Percentiles rank a stretch among this genome's conserved stretches.
phyloP scores from a whole-genome alignment of 257 asterid genomes.

The Cinchona pubescens region DNA sequence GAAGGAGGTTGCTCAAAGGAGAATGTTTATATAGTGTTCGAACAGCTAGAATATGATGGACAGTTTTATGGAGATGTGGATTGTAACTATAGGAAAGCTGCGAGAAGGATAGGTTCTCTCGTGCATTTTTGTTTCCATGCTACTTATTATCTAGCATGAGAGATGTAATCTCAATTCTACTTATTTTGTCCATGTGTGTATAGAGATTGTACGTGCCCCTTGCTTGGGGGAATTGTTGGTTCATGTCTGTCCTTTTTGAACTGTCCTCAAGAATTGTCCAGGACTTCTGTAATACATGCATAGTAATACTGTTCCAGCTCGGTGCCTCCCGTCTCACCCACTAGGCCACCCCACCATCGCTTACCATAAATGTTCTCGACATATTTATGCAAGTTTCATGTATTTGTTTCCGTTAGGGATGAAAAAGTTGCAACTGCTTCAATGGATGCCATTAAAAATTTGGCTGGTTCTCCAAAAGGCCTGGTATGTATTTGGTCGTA shows the following conservation, averaged over 20 bases:
- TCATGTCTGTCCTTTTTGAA: not conserved
- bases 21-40: no score
- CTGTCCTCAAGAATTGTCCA: not conserved
- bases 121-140: no score
- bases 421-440: conserved; percentile 87
- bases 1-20: no score
- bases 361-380: not conserved
- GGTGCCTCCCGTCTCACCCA: not conserved
- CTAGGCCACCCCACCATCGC: not conserved
- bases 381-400: not conserved
- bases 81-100: no score
- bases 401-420: conserved; percentile 45
- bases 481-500: conserved; percentile 45
- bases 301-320: not conserved
- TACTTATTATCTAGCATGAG: no score
- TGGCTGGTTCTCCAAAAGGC: conserved; percentile 66
- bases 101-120: no score
- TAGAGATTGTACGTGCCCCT: not conserved
- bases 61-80: no score
- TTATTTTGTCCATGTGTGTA: no score
- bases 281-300: not conserved
- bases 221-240: not conserved
- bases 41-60: no score
- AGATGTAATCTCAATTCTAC: no score
- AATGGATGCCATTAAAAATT: conserved; percentile 49